These are phyloP conservation scores for Cyphellophora attinorum DNA, from an alignment of 2,329 filamentous ascomycete species.

Conservation along the genomic window DNA sequence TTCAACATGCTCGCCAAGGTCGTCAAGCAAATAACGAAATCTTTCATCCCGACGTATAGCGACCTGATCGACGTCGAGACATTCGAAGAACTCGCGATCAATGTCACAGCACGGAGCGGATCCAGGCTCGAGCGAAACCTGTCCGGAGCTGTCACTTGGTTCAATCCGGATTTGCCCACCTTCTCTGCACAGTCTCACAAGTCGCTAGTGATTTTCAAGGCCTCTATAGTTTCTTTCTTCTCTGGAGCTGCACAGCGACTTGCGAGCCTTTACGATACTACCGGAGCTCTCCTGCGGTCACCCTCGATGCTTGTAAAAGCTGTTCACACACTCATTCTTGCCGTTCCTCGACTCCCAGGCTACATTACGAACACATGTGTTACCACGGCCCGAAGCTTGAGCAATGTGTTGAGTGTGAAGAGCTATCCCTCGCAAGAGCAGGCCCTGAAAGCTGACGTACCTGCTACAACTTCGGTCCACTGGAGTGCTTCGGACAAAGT, in stretches of 20 bases:
- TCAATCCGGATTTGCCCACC: slow-evolving; percentile 56
- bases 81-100: slow-evolving; percentile 12
- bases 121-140: slow-evolving; percentile 16
- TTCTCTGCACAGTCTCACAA: slow-evolving; percentile 70
- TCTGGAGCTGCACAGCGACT: neutral
- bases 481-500: slow-evolving; percentile 61
- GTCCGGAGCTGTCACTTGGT: slow-evolving; percentile 5
- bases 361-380: neutral
- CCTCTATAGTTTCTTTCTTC: slow-evolving; percentile 23
- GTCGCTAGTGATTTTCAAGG: slow-evolving; percentile 35
- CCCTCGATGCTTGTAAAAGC: neutral
- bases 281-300: neutral
- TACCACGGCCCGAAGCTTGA: neutral
- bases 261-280: neutral
- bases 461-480: too few species aligned
- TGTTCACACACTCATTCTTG: neutral
- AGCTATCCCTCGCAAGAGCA: slow-evolving; percentile 30
- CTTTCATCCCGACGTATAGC: slow-evolving; percentile 11
- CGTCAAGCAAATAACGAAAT: slow-evolving; percentile 18
- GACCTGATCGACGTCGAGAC: slow-evolving; percentile 7
- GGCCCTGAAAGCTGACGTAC: too few species aligned
- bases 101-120: slow-evolving; percentile 15
- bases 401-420: neutral
- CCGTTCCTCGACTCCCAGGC: too few species aligned
- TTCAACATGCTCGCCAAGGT: slow-evolving; percentile 29